Evolutionary conservation across 345 rosid species (phyloP).

Genomic region (Draba incana): DNA sequence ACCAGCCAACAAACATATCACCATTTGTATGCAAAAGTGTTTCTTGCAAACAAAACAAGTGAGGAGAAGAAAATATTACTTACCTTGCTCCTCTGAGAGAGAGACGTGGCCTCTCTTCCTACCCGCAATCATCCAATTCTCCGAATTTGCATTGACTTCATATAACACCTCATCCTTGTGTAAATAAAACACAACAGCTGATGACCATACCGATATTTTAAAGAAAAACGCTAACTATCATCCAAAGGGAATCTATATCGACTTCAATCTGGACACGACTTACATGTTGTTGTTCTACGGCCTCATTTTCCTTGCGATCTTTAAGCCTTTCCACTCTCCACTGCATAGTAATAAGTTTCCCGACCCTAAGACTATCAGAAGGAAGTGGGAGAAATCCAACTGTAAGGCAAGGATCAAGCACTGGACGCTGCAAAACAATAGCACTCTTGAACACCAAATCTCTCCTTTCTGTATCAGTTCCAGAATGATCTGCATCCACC

Average conservation of each 20-base stretch:
- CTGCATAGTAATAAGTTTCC: slow-evolving; percentile 77
- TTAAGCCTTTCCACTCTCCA: slow-evolving; percentile 95
- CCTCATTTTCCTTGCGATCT: slow-evolving; percentile 51
- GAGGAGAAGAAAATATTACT: slow-evolving; percentile 10
- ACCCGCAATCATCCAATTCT: slow-evolving; percentile 98
- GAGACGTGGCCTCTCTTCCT: slow-evolving; percentile 87
- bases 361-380: slow-evolving; percentile 81
- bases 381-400: slow-evolving; percentile 92
- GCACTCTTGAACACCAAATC: slow-evolving; percentile 82
- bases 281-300: slow-evolving; percentile 46
- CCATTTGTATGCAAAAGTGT: not conserved
- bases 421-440: slow-evolving; percentile 79
- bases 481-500: slow-evolving; percentile 47
- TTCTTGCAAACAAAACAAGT: not conserved
- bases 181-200: slow-evolving; percentile 13
- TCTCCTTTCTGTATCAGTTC: slow-evolving; percentile 46
- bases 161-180: slow-evolving; percentile 79
- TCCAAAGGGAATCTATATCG: slow-evolving; percentile 6
- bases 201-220: not conserved
- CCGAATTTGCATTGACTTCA: slow-evolving; percentile 76
- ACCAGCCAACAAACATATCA: slow-evolving; percentile 19
- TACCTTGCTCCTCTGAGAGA: slow-evolving; percentile 75
- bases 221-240: not conserved
- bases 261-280: slow-evolving; percentile 40
- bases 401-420: slow-evolving; percentile 89